Evolutionary conservation across 257 asterid species (phyloP).

Genomic region (Craterostigma plantagineum): DNA sequence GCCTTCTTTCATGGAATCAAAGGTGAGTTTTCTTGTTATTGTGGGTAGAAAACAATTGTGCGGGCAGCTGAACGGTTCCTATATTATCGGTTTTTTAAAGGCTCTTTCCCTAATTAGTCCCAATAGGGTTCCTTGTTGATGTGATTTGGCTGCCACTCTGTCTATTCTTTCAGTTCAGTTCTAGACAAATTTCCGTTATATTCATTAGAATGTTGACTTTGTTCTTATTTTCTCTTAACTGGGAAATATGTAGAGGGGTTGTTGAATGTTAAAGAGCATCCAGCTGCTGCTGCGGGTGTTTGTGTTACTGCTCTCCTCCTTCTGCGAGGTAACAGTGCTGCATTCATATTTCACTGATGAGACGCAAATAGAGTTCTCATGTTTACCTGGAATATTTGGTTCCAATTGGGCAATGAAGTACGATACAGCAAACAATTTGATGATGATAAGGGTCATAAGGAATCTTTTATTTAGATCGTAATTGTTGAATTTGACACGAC

Average conservation of each 20-base stretch:
- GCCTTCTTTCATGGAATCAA: conserved; percentile 47
- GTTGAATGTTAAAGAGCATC: conserved; percentile 36
- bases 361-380: no score
- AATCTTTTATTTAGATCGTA: no score
- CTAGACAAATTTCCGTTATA: not conserved
- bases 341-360: no score
- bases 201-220: not conserved
- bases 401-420: not conserved
- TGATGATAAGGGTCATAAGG: not conserved
- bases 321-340: conserved; percentile 33
- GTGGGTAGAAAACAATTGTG: no score
- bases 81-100: no score
- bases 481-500: no score
- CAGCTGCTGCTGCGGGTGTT: conserved; percentile 55
- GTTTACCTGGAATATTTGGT: conserved; percentile 3
- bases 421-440: not conserved
- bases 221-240: conserved; percentile 4
- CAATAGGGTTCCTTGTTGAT: conserved; percentile 1
- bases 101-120: not conserved
- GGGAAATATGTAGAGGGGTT: conserved; percentile 32
- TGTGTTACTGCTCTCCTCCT: conserved; percentile 52
- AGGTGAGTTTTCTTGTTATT: conserved; percentile 18
- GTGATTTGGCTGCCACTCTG: not conserved
- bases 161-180: not conserved
- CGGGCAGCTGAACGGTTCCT: not conserved